These are phyloP conservation scores for Corymbia calophylla DNA, from an alignment of 441 rosid genomes.

Conservation along the genomic window DNA sequence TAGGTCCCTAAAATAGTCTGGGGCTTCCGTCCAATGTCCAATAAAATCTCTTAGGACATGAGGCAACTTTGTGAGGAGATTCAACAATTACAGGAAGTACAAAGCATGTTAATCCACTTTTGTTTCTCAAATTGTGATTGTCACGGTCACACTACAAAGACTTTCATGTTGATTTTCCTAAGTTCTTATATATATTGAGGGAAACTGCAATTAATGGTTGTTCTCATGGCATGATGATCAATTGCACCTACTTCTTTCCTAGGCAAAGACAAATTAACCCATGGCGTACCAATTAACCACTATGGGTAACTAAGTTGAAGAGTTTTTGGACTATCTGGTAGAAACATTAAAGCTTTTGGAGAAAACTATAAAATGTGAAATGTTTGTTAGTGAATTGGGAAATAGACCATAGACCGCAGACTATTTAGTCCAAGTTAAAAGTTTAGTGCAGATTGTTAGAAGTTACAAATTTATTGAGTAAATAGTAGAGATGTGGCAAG, in stretches of 20 bases:
- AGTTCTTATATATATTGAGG: background rate
- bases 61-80: too few relatives aligned
- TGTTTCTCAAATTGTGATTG: background rate
- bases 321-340: background rate
- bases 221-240: background rate
- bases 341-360: background rate
- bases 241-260: background rate
- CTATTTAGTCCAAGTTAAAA: background rate
- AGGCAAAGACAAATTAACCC: background rate
- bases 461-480: background rate
- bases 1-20: too few relatives aligned
- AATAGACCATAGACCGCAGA: too few relatives aligned
- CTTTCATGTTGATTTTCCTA: background rate
- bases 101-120: background rate
- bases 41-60: too few relatives aligned
- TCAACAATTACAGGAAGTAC: too few relatives aligned
- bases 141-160: rapidly evolving
- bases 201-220: background rate
- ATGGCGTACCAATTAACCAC: background rate
- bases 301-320: background rate
- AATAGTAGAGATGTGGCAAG: background rate
- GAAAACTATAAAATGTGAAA: background rate
- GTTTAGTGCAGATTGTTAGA: background rate
- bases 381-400: too few relatives aligned
- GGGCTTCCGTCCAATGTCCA: too few relatives aligned